Conservation (phyloP, 495 filamentous ascomycete species). For the Trichocladium antarcticum region DNA sequence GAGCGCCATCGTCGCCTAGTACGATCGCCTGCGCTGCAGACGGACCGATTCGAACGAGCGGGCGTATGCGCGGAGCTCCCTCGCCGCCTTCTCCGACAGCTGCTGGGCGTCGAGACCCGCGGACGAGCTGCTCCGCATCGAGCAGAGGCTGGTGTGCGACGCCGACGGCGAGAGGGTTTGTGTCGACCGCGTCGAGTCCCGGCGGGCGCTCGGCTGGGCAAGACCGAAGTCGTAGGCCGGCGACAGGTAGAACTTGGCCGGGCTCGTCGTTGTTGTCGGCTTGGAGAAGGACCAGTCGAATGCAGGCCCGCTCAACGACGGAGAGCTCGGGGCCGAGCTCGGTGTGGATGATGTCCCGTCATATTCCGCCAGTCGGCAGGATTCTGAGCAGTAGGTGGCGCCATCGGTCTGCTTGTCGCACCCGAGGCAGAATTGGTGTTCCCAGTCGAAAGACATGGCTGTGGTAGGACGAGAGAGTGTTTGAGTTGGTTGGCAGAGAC, state of each 20-base stretch:
- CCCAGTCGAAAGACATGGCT: conserved; percentile 65
- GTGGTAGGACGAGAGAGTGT: background rate
- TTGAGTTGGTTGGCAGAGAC: background rate
- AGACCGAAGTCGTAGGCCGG: conserved; percentile 60
- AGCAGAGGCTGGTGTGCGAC: conserved; percentile 76
- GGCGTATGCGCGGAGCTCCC: conserved; percentile 75
- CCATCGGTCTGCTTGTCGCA: conserved; percentile 83
- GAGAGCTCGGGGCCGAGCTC: conserved; percentile 46
- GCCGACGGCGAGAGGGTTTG: conserved; percentile 61
- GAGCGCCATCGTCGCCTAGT: conserved; percentile 9
- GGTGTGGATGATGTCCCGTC: conserved; percentile 51
- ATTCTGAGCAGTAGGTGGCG: conserved; percentile 82
- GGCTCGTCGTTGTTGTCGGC: conserved; percentile 26
- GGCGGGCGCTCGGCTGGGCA: conserved; percentile 27
- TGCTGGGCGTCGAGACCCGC: conserved; percentile 41
- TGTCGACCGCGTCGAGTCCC: conserved; percentile 28
- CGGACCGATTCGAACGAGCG: conserved; percentile 78
- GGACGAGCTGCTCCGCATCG: conserved; percentile 55
- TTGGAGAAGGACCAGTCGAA: conserved; percentile 35
- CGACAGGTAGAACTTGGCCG: conserved; percentile 55
- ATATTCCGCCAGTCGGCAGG: conserved; percentile 78
- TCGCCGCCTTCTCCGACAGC: conserved; percentile 64
- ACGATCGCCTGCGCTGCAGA: conserved; percentile 41
- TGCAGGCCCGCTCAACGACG: conserved; percentile 37
- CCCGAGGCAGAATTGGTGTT: conserved; percentile 84